phyloP scores from a whole-genome alignment of 148 eudicot genomes.

The Silene conica region DNA sequence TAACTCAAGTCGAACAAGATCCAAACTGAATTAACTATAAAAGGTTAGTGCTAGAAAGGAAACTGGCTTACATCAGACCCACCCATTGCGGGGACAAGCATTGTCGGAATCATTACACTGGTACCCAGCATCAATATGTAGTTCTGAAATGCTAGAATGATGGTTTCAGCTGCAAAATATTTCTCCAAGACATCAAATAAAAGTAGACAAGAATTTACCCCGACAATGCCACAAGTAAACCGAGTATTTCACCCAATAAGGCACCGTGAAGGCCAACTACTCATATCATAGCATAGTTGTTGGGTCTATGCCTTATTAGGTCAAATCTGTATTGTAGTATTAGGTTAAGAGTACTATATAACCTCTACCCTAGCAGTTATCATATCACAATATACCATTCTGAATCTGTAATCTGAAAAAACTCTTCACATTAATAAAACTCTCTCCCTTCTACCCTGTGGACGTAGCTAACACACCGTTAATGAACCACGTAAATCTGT shows the following conservation, averaged over 20 bases:
- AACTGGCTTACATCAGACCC: slow-evolving; percentile 76
- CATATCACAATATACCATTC: no score
- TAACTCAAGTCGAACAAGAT: neutral
- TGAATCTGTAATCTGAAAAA: no score
- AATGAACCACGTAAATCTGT: no score
- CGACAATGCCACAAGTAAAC: neutral
- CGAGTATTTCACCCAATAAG: neutral
- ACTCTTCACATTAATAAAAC: no score
- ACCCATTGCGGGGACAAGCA: slow-evolving; percentile 90
- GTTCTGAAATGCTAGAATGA: slow-evolving; percentile 93
- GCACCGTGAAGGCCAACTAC: neutral
- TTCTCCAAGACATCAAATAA: slow-evolving; percentile 17
- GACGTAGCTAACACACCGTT: no score
- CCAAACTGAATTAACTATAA: neutral
- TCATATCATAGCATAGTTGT: no score
- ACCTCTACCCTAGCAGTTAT: no score
- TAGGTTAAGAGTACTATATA: no score
- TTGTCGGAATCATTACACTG: slow-evolving; percentile 90
- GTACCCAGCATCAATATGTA: slow-evolving; percentile 90
- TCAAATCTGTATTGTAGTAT: no score
- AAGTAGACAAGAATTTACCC: neutral
- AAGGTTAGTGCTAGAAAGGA: neutral
- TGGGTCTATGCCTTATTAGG: no score
- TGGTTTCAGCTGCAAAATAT: slow-evolving; percentile 84
- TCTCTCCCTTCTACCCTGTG: no score